A percentile compares a stretch with the other conserved stretches of the same genome.
These are phyloP conservation scores for Rhizopogon salebrosus DNA, from an alignment of 768 basidiomycete genomes.

Conservation along the genomic window DNA sequence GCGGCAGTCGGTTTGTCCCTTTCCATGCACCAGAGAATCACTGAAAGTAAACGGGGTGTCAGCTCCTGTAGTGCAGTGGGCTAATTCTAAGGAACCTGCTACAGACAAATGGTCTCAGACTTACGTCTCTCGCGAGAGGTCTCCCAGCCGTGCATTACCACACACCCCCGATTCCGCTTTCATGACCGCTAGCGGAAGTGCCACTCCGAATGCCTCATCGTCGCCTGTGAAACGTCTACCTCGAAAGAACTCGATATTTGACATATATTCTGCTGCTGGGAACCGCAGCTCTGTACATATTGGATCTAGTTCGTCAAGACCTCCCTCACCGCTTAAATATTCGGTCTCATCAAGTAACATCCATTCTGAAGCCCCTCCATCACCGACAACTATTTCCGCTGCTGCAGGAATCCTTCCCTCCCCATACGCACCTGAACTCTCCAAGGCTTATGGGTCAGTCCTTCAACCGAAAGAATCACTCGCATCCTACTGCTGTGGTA, in stretches of 20 bases:
- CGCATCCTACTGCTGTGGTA: slow-evolving; percentile 60
- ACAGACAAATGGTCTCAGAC: slow-evolving; percentile 80
- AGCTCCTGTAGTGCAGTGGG: slow-evolving; percentile 72
- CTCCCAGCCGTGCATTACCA: slow-evolving; percentile 29
- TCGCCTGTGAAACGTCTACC: slow-evolving; percentile 41
- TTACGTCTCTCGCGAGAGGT: slow-evolving; percentile 54
- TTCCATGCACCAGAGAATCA: not conserved
- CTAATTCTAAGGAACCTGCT: slow-evolving; percentile 33
- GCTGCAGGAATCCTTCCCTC: slow-evolving; percentile 60
- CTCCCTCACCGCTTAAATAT: slow-evolving; percentile 56
- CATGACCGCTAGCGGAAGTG: not conserved
- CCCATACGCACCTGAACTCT: slow-evolving; percentile 54
- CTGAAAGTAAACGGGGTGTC: slow-evolving; percentile 12
- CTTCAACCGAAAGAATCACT: slow-evolving; percentile 75
- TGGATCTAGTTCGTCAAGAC: slow-evolving; percentile 44
- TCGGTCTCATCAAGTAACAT: slow-evolving; percentile 7
- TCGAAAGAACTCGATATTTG: slow-evolving; percentile 35
- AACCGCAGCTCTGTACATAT: slow-evolving; percentile 56
- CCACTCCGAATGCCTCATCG: slow-evolving; percentile 11
- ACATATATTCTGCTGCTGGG: slow-evolving; percentile 31
- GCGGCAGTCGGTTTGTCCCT: slow-evolving; percentile 62
- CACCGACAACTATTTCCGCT: slow-evolving; percentile 42
- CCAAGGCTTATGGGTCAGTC: slow-evolving; percentile 83
- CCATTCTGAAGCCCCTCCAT: slow-evolving; percentile 12
- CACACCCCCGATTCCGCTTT: slow-evolving; percentile 4